Evolutionary conservation across 495 filamentous ascomycete species (phyloP), one percentile per base, ranked within the genome.

Genomic region (Trichoderma asperelloides): DNA sequence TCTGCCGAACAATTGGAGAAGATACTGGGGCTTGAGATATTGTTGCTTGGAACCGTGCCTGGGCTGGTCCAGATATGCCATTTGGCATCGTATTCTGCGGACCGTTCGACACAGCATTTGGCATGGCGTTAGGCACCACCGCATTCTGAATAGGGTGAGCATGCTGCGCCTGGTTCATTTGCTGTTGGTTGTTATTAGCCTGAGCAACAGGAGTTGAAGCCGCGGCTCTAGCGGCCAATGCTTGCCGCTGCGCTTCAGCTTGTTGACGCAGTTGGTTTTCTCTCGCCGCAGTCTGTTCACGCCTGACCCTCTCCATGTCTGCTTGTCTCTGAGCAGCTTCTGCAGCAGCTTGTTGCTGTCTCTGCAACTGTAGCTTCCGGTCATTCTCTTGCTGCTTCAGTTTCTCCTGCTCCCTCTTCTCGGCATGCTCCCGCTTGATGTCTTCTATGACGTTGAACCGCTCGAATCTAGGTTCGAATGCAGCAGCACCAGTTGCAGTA

Each of bases 381-480:
- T 85, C 83, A 67, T 91, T 88, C 73, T 90, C 88, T 23, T 82
- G 81, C 71, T 85, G 83, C 73, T 84, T 82, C 64, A 77, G 68
- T 69, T 84, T 84, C 68, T 89, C 84, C 18, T 81, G 79, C 62
- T 88, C 88, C 41, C 84, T 85, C 71, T 85, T 87, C 72, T 96
- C 92, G 67, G 88, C 87, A 63, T 90, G 88, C 65, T 89, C 85
- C 68, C 84, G 81, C 70, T 88, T 90, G 71, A 99, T 96, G 45
- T 90, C 88, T 45, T 91, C 91, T 28, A 99, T 83, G 1, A 90
- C 83, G 78, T 97, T 97, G 80, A 96, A 97, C 15, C 89, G 83
- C 65, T 94, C 92, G 74, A 98, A 98, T 6, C 88, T 84, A 57
- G 92, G 91, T 71, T 96, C 90, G 71, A 94, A 96, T 25, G 87